Evolutionary conservation across 106 monocot species (phyloP).

Genomic region (Vanilla planifolia): DNA sequence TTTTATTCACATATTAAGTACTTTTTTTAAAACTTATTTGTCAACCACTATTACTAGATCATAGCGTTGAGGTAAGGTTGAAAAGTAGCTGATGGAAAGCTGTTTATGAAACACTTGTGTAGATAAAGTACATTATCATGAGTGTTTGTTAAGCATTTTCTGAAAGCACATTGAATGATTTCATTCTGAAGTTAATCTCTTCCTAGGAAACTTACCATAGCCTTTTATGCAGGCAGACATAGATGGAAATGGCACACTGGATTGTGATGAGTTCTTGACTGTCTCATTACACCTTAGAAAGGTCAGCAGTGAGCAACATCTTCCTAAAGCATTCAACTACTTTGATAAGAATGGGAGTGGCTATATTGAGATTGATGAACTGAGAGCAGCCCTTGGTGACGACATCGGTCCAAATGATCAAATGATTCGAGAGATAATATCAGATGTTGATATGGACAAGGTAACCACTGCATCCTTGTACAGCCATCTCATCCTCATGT

Average conservation of each 20-base stretch:
- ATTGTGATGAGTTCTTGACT: constrained; percentile 80
- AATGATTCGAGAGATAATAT: constrained; percentile 57
- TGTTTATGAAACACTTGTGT: too few species aligned
- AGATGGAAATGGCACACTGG: constrained; percentile 71
- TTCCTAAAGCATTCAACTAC: constrained; percentile 57
- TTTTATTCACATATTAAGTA: too few species aligned
- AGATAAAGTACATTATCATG: too few species aligned
- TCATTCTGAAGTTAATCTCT: too few species aligned
- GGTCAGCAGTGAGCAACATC: constrained; percentile 55
- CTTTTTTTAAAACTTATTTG: too few species aligned
- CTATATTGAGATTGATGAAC: constrained; percentile 74
- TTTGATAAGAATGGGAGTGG: constrained; percentile 85
- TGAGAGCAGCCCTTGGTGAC: constrained; percentile 67
- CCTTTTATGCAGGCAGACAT: constrained; percentile 53
- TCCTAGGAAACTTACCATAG: not conserved
- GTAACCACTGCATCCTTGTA: constrained; percentile 12
- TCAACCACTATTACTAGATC: too few species aligned
- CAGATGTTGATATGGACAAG: constrained; percentile 78
- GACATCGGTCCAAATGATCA: constrained; percentile 40
- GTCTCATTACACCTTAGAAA: constrained; percentile 68
- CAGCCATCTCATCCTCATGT: not conserved
- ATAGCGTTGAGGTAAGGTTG: too few species aligned
- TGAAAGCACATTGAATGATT: too few species aligned
- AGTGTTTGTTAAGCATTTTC: too few species aligned
- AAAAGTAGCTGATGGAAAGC: too few species aligned